Evolutionary conservation across 2,329 filamentous ascomycete species (phyloP).

Genomic region (Pyrenophora teres): DNA sequence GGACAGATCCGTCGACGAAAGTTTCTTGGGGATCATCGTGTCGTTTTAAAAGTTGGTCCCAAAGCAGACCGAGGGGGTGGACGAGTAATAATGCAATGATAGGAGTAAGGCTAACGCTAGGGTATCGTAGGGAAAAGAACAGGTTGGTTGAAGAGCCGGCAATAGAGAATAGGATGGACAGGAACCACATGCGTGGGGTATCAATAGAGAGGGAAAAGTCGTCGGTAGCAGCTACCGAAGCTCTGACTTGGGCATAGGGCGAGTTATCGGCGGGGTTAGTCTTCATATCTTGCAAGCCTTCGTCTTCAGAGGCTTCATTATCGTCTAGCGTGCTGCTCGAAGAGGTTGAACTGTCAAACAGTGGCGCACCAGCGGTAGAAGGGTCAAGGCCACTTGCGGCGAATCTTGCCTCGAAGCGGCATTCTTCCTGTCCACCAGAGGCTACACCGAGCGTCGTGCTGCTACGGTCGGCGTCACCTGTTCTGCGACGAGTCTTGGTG

Average conservation of each 20-base stretch:
- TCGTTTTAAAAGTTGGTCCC: slow-evolving; percentile 74
- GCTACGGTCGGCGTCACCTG: slow-evolving; percentile 30
- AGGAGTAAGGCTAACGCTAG: slow-evolving; percentile 85
- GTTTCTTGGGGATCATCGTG: slow-evolving; percentile 59
- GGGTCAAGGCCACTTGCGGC: slow-evolving; percentile 35
- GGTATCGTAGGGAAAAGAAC: slow-evolving; percentile 89
- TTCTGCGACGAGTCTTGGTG: slow-evolving; percentile 33
- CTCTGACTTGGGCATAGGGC: slow-evolving; percentile 77
- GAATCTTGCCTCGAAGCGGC: slow-evolving; percentile 41
- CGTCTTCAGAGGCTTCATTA: slow-evolving; percentile 43
- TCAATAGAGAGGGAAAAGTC: slow-evolving; percentile 80
- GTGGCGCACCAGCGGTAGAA: slow-evolving; percentile 25
- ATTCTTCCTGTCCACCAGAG: slow-evolving; percentile 34
- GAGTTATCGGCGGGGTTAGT: slow-evolving; percentile 69
- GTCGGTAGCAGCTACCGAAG: slow-evolving; percentile 76
- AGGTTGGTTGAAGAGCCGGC: slow-evolving; percentile 83
- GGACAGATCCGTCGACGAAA: slow-evolving; percentile 62
- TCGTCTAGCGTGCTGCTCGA: slow-evolving; percentile 38
- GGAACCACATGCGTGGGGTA: slow-evolving; percentile 83
- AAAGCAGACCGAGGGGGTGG: slow-evolving; percentile 79
- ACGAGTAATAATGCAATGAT: slow-evolving; percentile 85
- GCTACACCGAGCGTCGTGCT: slow-evolving; percentile 32
- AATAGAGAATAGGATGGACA: slow-evolving; percentile 80
- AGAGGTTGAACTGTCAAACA: slow-evolving; percentile 36
- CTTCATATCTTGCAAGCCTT: slow-evolving; percentile 42